Evolutionary conservation across 495 filamentous ascomycete genomes (phyloP), one percentile per base, ranked within the genome.

Genomic region (Viridothelium virens): DNA sequence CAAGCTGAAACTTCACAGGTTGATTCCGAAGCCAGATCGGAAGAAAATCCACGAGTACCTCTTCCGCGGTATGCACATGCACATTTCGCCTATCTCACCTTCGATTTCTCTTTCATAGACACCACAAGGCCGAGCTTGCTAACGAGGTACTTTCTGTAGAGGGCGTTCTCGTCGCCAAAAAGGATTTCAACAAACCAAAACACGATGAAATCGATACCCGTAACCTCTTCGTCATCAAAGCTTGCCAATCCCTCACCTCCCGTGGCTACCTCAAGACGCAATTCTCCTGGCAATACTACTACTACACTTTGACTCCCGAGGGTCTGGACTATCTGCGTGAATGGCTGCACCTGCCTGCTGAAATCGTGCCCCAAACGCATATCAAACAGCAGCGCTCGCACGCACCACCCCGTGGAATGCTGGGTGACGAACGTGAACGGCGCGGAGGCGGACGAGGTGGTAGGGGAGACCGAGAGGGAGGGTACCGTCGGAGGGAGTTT

Each of bases 41-140:
- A 97, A 97, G 89, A 93, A 94, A 87, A 96, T 98, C 84, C 95
- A 98, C 84, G 91, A 97, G 89, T 96, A 97, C 87, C 91, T 98
- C 87, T 97, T 98, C 88, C 91, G 93, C 74, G 86, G 86, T 89
- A 85, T 80, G 84, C 83, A 64, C 66, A 66, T 59, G 11, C 56
- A 36, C 33, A 41, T 6, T 63, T 56, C 53, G n/a, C n/a, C n/a
- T 18, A 5, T 16, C n/a, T 14, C 48, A 53, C 9, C n/a, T 14
- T 16, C 25, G 5, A 12, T 14, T 18, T 18, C 25, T 16, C 16
- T 18, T 18, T 53, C 11, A 11, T 18, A 41, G 31, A 62, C 11
- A 4, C n/a, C 37, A 25, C 25, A 25, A 25, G 25, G 25, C 25
- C 25, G 25, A 6, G 16, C 16, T 10, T 33, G 31, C 69, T 70